Percentiles rank a stretch among this genome's conserved stretches.
phyloP scores from a whole-genome alignment of 2,329 filamentous ascomycete genomes.

The Trichothecium roseum region DNA sequence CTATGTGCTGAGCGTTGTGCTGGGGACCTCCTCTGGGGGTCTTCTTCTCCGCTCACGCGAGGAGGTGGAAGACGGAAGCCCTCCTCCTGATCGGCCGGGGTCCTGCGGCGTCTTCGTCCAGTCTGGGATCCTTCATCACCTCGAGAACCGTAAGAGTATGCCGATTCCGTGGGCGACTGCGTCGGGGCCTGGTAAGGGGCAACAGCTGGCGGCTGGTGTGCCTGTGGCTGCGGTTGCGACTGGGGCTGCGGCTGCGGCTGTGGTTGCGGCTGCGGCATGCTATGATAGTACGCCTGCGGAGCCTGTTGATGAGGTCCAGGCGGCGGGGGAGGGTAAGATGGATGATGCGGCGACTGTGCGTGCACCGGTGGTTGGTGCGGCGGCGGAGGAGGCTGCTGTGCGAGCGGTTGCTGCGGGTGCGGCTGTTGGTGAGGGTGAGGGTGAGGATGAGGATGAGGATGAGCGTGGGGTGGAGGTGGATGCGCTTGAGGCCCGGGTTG shows the following conservation, averaged over 20 bases:
- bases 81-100: constrained; percentile 27
- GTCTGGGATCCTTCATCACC: constrained; percentile 19
- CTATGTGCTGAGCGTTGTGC: constrained; percentile 36
- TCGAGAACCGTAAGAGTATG: constrained; percentile 27
- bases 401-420: not conserved
- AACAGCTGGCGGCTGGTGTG: constrained; percentile 26
- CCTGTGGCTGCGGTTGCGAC: constrained; percentile 11
- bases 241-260: constrained; percentile 17
- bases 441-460: constrained; percentile 4
- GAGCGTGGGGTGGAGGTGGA: constrained; percentile 9
- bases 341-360: too few species aligned
- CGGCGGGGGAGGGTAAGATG: constrained; percentile 10
- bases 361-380: constrained; percentile 5
- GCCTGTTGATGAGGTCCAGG: constrained; percentile 6
- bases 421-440: constrained; percentile 8
- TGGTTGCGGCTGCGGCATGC: too few species aligned
- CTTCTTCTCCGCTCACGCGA: constrained; percentile 32
- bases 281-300: too few species aligned
- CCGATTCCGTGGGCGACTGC: constrained; percentile 33
- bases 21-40: constrained; percentile 39
- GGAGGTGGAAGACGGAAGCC: constrained; percentile 35
- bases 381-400: constrained; percentile 2
- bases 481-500: constrained; percentile 11
- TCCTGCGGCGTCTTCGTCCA: constrained; percentile 23
- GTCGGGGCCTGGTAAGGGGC: too few species aligned